Percentiles rank a stretch among this genome's conserved stretches.
Conservation (phyloP, 495 filamentous ascomycete genomes). For the Podospora anserina region DNA sequence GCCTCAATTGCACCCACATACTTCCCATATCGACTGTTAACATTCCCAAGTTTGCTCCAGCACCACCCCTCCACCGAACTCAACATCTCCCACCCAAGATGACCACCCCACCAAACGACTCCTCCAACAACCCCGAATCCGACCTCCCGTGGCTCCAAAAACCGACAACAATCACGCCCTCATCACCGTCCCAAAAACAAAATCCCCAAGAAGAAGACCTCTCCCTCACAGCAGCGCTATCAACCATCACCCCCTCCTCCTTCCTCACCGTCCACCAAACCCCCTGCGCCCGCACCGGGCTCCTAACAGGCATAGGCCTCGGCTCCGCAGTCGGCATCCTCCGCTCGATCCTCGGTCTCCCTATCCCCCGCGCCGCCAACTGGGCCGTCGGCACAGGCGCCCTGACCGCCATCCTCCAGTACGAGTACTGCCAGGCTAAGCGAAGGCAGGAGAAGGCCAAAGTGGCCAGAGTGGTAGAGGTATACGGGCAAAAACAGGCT, state of each 20-base stretch:
- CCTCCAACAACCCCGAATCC: not conserved
- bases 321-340: slow-evolving; percentile 72
- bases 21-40: too few species aligned
- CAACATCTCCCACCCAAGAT: not conserved
- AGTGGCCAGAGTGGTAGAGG: slow-evolving; percentile 74
- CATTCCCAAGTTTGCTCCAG: not conserved
- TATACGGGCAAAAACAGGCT: slow-evolving; percentile 68
- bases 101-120: not conserved
- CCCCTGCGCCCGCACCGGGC: slow-evolving; percentile 78
- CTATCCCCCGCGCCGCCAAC: slow-evolving; percentile 61
- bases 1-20: too few species aligned
- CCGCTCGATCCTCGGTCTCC: slow-evolving; percentile 61
- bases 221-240: slow-evolving; percentile 61
- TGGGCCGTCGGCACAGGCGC: slow-evolving; percentile 81
- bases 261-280: slow-evolving; percentile 70
- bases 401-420: slow-evolving; percentile 58
- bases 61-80: not conserved
- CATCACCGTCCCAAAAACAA: not conserved
- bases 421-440: slow-evolving; percentile 76
- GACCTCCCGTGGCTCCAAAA: slow-evolving; percentile 3
- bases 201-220: slow-evolving; percentile 6
- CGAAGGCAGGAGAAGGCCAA: slow-evolving; percentile 69
- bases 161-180: too few species aligned
- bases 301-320: slow-evolving; percentile 75
- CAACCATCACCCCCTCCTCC: slow-evolving; percentile 64